These are phyloP conservation scores for Adansonia grandidieri DNA, from an alignment of 441 rosid genomes.

Conservation along the genomic window DNA sequence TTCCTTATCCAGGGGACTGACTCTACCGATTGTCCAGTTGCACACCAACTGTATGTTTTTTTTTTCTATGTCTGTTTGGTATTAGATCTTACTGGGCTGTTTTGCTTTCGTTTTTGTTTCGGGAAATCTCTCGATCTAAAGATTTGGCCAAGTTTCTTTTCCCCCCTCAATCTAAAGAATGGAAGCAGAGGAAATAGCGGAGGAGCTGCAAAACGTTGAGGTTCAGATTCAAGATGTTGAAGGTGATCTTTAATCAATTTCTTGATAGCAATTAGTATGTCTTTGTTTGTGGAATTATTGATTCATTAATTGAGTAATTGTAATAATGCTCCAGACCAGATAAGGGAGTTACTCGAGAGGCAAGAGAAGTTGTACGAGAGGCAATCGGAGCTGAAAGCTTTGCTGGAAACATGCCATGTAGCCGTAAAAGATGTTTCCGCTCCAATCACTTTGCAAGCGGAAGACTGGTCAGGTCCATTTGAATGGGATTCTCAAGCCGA, in stretches of 20 bases:
- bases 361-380: conserved; percentile 80
- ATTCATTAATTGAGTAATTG: conserved; percentile 12
- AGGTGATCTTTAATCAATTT: conserved; percentile 40
- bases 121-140: neutral
- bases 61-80: neutral
- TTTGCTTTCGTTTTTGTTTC: neutral
- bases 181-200: conserved; percentile 53
- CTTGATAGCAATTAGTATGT: neutral
- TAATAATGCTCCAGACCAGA: conserved; percentile 51
- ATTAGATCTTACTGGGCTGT: neutral
- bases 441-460: conserved; percentile 32
- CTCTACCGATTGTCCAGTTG: neutral
- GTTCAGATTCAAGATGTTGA: conserved; percentile 59
- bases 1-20: too few species aligned
- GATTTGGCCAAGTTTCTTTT: too few species aligned
- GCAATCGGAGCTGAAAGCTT: conserved; percentile 63
- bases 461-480: conserved; percentile 74
- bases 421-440: conserved; percentile 34
- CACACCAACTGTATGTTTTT: conserved; percentile 11
- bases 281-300: conserved; percentile 17
- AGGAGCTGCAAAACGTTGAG: conserved; percentile 58
- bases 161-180: conserved; percentile 24
- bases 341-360: conserved; percentile 61
- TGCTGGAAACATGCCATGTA: conserved; percentile 57
- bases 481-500: conserved; percentile 92